A percentile compares a stretch with the other conserved stretches of the same genome.
These are phyloP conservation scores for Cercospora janseana DNA, from an alignment of 2,329 filamentous ascomycete genomes.

Conservation along the genomic window DNA sequence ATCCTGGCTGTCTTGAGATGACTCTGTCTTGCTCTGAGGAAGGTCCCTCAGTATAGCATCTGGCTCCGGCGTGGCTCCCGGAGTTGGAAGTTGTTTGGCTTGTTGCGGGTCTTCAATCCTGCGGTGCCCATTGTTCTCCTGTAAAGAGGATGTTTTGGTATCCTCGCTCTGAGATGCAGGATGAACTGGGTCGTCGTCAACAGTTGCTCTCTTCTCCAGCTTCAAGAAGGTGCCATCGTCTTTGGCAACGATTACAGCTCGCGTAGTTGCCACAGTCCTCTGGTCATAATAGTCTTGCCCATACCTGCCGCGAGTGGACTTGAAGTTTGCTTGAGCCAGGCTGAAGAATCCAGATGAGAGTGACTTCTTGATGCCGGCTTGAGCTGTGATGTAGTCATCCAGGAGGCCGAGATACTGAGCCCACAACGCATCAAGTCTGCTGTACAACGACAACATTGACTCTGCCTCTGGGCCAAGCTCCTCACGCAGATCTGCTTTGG, in stretches of 20 bases:
- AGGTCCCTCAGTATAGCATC: too few relatives aligned
- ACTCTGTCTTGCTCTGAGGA: slow-evolving; percentile 5
- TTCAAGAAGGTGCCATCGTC: background rate
- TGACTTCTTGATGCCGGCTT: slow-evolving; percentile 52
- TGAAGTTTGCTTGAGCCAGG: slow-evolving; percentile 74
- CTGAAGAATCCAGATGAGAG: slow-evolving; percentile 53
- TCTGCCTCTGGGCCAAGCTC: background rate
- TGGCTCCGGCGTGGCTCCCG: slow-evolving; percentile 46
- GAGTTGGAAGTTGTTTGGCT: slow-evolving; percentile 27
- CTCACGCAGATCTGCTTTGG: background rate
- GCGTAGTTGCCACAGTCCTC: slow-evolving; percentile 40
- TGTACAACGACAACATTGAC: slow-evolving; percentile 33
- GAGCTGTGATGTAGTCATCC: slow-evolving; percentile 64
- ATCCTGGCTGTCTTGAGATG: background rate
- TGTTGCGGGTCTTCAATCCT: background rate
- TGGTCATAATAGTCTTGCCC: slow-evolving; percentile 71
- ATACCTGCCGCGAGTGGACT: slow-evolving; percentile 58
- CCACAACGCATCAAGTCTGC: slow-evolving; percentile 61
- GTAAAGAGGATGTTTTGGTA: background rate
- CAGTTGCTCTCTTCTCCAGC: background rate
- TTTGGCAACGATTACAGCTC: slow-evolving; percentile 8
- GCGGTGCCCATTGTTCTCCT: background rate
- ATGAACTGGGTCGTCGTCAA: background rate
- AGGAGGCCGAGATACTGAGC: slow-evolving; percentile 65
- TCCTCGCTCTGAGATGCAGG: background rate